phyloP scores from a whole-genome alignment of 2,329 filamentous ascomycete species.

The Pseudogymnoascus sp. region DNA sequence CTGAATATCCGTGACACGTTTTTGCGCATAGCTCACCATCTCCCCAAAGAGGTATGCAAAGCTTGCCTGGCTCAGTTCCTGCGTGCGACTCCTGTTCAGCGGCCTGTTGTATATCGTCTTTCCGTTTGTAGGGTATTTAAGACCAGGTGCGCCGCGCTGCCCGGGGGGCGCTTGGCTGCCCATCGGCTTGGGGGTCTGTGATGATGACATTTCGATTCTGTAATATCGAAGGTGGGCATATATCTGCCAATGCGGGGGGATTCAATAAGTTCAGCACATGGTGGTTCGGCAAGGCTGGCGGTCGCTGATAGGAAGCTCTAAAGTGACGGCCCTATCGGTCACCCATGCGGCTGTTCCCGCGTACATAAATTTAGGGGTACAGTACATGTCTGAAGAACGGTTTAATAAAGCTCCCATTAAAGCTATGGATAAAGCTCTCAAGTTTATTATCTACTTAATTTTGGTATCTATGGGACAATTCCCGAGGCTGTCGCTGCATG shows the following conservation, averaged over 20 bases:
- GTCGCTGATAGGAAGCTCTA: conserved; percentile 7
- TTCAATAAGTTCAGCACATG: neutral
- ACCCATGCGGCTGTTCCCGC: conserved; percentile 3
- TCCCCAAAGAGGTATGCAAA: conserved; percentile 95
- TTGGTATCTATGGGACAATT: neutral
- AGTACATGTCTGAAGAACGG: neutral
- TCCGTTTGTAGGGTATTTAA: conserved; percentile 83
- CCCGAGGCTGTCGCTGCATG: neutral
- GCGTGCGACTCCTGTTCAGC: conserved; percentile 77
- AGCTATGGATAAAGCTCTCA: neutral
- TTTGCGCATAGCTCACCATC: conserved; percentile 93
- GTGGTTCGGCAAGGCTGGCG: conserved; percentile 2
- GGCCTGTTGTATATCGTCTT: conserved; percentile 98
- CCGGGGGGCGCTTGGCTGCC: conserved; percentile 18
- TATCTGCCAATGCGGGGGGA: conserved; percentile 4
- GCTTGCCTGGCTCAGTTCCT: conserved; percentile 83
- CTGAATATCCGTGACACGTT: conserved; percentile 81
- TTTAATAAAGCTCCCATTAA: neutral
- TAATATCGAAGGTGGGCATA: conserved; percentile 13
- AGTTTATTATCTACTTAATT: neutral
- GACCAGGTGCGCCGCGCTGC: conserved; percentile 38
- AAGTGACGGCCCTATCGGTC: conserved; percentile 6
- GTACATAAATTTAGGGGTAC: neutral
- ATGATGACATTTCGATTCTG: conserved; percentile 24
- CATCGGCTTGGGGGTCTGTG: conserved; percentile 23